Percentiles rank a stretch among this genome's conserved stretches.
Conservation (phyloP, 192 early-diverging fungal species). For the Dimargaris xerosporica region DNA sequence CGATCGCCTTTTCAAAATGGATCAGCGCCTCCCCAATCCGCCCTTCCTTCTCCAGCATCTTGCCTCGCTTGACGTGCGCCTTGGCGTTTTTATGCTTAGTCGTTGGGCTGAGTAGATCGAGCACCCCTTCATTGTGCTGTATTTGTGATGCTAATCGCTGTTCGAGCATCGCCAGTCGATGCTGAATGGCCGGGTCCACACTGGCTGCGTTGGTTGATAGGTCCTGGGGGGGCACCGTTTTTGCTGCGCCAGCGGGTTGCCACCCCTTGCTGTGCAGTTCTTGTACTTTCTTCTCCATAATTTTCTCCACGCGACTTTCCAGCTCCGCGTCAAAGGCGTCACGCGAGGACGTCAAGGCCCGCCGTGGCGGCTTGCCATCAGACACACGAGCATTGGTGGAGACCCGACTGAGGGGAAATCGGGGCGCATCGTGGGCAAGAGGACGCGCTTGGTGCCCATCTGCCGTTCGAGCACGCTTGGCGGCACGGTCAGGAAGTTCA, state of each 20-base stretch:
- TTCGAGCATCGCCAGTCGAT: conserved; percentile 13
- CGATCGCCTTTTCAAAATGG: conserved; percentile 29
- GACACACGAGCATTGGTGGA: background rate
- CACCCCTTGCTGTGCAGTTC: conserved; percentile 9
- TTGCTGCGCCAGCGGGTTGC: background rate
- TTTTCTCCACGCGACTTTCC: conserved; percentile 9
- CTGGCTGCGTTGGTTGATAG: background rate
- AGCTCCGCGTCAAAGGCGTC: conserved; percentile 12
- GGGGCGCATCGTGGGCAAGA: background rate
- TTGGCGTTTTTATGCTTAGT: conserved; percentile 38
- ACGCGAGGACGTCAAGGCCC: conserved; percentile 1
- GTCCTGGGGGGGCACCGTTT: background rate
- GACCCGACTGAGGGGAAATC: background rate
- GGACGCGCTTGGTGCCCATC: background rate
- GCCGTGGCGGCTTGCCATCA: conserved; percentile 4
- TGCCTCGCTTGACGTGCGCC: conserved; percentile 30
- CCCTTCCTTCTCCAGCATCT: conserved; percentile 30
- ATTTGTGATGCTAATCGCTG: conserved; percentile 7
- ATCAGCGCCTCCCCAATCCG: conserved; percentile 27
- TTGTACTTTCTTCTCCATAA: conserved; percentile 12
- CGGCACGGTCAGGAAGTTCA: conserved; percentile 9
- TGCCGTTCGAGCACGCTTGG: conserved; percentile 2
- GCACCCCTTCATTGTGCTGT: conserved; percentile 15
- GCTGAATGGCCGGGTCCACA: background rate
- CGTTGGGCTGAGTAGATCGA: conserved; percentile 33